phyloP scores from a whole-genome alignment of 768 basidiomycete species.

The Kwoniella botswanensis region DNA sequence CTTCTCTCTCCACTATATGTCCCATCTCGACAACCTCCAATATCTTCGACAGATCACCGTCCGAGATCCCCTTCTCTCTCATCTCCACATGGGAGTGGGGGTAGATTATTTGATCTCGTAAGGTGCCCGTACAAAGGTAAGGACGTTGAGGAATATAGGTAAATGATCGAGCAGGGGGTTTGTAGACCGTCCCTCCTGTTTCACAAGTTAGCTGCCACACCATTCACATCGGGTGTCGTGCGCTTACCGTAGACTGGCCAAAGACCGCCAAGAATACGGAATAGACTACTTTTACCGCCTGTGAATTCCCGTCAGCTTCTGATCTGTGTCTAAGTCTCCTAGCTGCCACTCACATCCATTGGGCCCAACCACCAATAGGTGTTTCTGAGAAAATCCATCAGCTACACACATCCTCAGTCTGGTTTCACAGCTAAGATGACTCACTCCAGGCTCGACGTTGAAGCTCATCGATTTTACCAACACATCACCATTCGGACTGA shows the following conservation, averaged over 20 bases:
- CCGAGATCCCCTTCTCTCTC: slow-evolving; percentile 76
- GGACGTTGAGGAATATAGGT: slow-evolving; percentile 95
- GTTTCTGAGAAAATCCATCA: slow-evolving; percentile 66
- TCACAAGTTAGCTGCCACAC: not conserved
- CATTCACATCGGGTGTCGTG: not conserved
- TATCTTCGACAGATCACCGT: slow-evolving; percentile 73
- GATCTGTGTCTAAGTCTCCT: not conserved
- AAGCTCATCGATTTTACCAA: slow-evolving; percentile 84
- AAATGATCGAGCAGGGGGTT: slow-evolving; percentile 85
- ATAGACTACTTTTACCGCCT: slow-evolving; percentile 73
- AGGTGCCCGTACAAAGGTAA: slow-evolving; percentile 88
- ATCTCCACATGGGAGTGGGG: slow-evolving; percentile 83
- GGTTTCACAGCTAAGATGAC: slow-evolving; percentile 26
- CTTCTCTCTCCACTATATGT: slow-evolving; percentile 84
- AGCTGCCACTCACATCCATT: slow-evolving; percentile 66
- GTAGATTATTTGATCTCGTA: slow-evolving; percentile 96
- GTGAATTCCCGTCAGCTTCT: slow-evolving; percentile 2
- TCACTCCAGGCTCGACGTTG: slow-evolving; percentile 82
- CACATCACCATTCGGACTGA: slow-evolving; percentile 94
- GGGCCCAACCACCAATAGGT: slow-evolving; percentile 89
- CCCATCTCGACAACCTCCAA: slow-evolving; percentile 83
- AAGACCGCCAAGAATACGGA: slow-evolving; percentile 94
- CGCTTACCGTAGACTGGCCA: slow-evolving; percentile 80
- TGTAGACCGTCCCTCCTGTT: slow-evolving; percentile 75
- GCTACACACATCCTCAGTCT: not conserved